Conservation (phyloP, 2,329 filamentous ascomycete genomes). For the Leptographium lundbergii region DNA sequence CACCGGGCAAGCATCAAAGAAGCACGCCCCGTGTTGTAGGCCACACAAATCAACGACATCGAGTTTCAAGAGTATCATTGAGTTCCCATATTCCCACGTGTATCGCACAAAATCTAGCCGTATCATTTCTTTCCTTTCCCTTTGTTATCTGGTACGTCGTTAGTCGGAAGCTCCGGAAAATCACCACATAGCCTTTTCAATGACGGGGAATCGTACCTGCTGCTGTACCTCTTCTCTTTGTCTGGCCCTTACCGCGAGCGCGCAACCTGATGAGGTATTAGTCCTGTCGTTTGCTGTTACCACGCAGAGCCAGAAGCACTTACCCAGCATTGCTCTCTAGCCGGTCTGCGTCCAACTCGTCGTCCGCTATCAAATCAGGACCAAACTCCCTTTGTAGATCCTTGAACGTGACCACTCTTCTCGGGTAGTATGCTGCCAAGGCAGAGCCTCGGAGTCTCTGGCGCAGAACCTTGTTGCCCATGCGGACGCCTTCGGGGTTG, state of each 20-base stretch:
- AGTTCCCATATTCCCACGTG: neutral
- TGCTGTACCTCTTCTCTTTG: conserved; percentile 50
- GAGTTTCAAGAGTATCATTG: neutral
- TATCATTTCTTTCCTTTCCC: neutral
- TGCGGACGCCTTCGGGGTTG: conserved; percentile 71
- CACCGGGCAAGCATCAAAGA: neutral
- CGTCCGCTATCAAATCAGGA: conserved; percentile 52
- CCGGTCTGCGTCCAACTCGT: conserved; percentile 70
- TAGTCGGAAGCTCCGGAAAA: neutral
- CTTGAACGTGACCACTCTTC: conserved; percentile 54
- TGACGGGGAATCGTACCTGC: neutral
- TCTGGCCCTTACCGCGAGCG: conserved; percentile 70
- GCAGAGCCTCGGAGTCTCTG: conserved; percentile 77
- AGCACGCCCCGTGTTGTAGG: neutral
- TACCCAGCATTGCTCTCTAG: conserved; percentile 60
- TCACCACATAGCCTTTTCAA: too few relatives aligned
- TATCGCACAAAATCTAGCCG: neutral
- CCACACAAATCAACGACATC: neutral
- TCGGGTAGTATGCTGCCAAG: conserved; percentile 80
- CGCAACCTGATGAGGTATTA: conserved; percentile 42
- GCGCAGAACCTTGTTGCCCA: conserved; percentile 85
- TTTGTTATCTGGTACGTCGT: neutral
- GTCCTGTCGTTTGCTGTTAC: neutral
- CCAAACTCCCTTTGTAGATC: conserved; percentile 61
- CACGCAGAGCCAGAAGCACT: conserved; percentile 14